Percentiles rank a stretch among this genome's conserved stretches.
Evolutionary conservation across 202 grass and related monocot species (phyloP).

Genomic region (Hordeum pubiflorum): DNA sequence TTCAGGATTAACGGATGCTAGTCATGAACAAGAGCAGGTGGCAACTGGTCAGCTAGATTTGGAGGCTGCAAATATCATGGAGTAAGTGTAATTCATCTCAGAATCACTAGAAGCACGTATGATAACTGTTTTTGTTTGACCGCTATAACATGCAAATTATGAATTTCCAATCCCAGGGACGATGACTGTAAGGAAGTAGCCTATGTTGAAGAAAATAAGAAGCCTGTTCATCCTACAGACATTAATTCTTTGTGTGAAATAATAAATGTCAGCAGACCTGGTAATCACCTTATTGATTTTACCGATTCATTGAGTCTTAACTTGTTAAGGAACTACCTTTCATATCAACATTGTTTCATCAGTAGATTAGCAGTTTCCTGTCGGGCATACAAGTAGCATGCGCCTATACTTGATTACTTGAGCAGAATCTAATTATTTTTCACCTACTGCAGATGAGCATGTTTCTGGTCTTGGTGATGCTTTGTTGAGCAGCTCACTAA

Average conservation of each 20-base stretch:
- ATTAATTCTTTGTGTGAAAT: neutral
- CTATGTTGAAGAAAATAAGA: neutral
- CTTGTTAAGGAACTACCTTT: neutral
- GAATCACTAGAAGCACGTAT: neutral
- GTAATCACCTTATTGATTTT: neutral
- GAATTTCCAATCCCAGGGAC: slow-evolving; percentile 12
- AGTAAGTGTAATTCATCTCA: slow-evolving; percentile 7
- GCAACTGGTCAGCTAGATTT: neutral
- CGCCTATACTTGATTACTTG: neutral
- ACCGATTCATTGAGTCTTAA: neutral
- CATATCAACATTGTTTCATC: too few species aligned
- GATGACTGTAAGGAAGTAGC: slow-evolving; percentile 4
- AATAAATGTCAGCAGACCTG: neutral
- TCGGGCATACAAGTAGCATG: neutral
- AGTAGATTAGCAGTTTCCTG: neutral
- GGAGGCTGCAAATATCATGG: neutral
- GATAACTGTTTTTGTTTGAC: neutral
- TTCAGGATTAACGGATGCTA: neutral
- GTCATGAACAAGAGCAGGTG: neutral
- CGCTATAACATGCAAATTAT: neutral
- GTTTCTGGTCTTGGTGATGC: neutral
- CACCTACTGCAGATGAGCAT: slow-evolving; percentile 6
- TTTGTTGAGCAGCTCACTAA: neutral
- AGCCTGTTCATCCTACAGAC: neutral
- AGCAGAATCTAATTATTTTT: neutral